Conservation (phyloP, 2,329 filamentous ascomycete genomes). For the Penicillium sp. region DNA sequence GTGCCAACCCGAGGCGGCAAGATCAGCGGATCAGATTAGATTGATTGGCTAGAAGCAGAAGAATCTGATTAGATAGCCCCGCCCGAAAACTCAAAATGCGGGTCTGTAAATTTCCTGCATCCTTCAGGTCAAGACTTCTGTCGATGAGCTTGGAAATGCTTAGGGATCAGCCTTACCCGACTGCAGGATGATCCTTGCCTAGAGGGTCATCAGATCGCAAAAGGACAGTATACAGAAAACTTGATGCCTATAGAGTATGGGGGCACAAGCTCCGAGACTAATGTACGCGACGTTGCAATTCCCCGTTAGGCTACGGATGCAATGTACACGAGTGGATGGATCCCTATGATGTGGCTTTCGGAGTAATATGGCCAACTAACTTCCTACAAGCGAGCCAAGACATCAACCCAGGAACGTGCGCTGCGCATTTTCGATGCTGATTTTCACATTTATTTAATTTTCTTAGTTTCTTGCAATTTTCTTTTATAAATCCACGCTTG, state of each 20-base stretch:
- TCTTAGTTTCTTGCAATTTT: not conserved
- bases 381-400: conserved; percentile 6
- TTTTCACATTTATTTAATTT: not conserved
- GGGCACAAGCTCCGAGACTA: not conserved
- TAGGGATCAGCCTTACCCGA: not conserved
- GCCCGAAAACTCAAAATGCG: conserved; percentile 4
- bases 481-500: not conserved
- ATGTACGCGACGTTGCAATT: not conserved
- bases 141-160: not conserved
- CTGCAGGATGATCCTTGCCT: not conserved
- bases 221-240: not conserved
- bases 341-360: not conserved
- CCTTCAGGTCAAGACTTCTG: not conserved
- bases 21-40: conserved; percentile 24
- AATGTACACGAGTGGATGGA: not conserved
- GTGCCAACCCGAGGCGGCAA: conserved; percentile 12
- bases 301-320: not conserved
- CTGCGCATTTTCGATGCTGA: not conserved
- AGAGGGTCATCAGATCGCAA: not conserved
- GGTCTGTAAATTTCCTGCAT: not conserved
- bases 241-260: not conserved
- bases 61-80: conserved; percentile 16
- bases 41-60: conserved; percentile 14
- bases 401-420: conserved; percentile 1
- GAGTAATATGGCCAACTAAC: not conserved